A percentile compares a stretch with the other conserved stretches of the same genome.
Evolutionary conservation across 1,284 basidiomycete genomes (phyloP).

Genomic region (Schizophyllum amplum): DNA sequence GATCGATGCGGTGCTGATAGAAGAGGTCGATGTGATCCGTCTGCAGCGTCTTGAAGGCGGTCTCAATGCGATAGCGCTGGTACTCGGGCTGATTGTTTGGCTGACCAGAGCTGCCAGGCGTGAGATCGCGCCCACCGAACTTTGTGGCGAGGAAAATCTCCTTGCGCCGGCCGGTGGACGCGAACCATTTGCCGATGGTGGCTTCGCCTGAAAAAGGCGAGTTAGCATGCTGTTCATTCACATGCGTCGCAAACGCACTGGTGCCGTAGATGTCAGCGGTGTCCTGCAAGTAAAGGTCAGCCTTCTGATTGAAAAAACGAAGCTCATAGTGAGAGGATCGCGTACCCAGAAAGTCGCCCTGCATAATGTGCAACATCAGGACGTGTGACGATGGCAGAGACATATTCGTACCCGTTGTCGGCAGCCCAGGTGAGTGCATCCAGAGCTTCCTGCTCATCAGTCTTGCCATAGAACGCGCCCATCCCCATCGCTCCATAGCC

Average conservation of each 20-base stretch:
- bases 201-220: too few species aligned
- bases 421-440: too few species aligned
- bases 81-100: slow-evolving; percentile 20
- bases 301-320: too few species aligned
- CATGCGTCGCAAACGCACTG: too few species aligned
- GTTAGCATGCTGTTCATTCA: too few species aligned
- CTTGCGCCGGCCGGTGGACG: slow-evolving; percentile 17
- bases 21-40: slow-evolving; percentile 29
- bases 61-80: slow-evolving; percentile 18
- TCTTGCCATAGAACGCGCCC: too few species aligned
- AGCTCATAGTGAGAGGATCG: too few species aligned
- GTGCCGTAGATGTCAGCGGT: slow-evolving; percentile 15
- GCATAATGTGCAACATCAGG: too few species aligned
- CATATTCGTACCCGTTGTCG: too few species aligned
- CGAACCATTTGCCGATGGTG: slow-evolving; percentile 21
- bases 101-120: slow-evolving; percentile 3
- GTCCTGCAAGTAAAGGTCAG: slow-evolving; percentile 15
- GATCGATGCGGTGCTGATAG: slow-evolving; percentile 31
- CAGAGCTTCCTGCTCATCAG: background rate
- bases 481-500: slow-evolving; percentile 23
- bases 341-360: too few species aligned
- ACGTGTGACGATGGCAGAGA: too few species aligned
- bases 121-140: slow-evolving; percentile 20
- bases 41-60: slow-evolving; percentile 19
- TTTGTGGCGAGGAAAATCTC: slow-evolving; percentile 27